A percentile compares a stretch with the other conserved stretches of the same genome.
Conservation (phyloP, 345 rosid species). For the Psidium friedrichsthalianum region DNA sequence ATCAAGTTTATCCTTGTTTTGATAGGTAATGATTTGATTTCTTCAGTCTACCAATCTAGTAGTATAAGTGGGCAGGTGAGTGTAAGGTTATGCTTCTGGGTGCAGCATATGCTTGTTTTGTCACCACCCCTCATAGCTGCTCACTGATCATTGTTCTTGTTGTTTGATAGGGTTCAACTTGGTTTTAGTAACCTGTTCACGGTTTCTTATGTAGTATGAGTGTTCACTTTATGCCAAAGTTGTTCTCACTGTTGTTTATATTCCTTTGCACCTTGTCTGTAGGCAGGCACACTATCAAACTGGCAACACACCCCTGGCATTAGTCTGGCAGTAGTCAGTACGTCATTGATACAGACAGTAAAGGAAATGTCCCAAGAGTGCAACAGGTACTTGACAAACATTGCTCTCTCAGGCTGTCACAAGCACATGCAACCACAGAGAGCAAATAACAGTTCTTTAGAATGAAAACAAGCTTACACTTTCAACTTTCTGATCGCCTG, state of each 20-base stretch:
- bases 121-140: background rate
- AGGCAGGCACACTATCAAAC: constrained; percentile 90
- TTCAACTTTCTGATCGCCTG: no score
- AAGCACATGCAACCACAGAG: background rate
- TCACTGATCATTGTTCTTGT: background rate
- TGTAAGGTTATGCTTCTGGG: background rate
- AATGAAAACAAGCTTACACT: no score
- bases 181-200: no score
- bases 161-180: background rate
- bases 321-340: constrained; percentile 93
- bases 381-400: constrained; percentile 47
- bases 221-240: background rate
- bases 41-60: background rate
- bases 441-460: no score
- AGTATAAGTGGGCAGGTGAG: background rate
- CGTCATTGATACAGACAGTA: no score
- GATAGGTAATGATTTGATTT: background rate
- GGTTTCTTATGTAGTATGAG: no score
- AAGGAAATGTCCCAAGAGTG: constrained; percentile 62
- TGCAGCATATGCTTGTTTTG: background rate
- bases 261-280: constrained; percentile 10
- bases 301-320: constrained; percentile 80
- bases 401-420: background rate
- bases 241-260: background rate
- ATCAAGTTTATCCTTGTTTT: background rate